Conservation (phyloP, 805 yeast genomes). For the Candida ponderosae region DNA sequence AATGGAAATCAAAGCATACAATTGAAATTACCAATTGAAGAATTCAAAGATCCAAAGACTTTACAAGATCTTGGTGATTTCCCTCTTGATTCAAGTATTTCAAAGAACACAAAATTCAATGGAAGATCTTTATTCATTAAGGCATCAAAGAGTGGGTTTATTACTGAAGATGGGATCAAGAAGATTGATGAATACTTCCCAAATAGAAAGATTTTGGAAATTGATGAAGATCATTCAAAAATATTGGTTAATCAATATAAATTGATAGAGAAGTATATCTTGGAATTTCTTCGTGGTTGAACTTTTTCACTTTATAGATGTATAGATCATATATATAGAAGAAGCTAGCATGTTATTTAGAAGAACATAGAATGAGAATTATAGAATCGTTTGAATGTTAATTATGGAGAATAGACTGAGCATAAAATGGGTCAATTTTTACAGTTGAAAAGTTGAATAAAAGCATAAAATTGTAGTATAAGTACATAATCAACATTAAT, state of each 20-base stretch:
- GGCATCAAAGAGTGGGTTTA: constrained; percentile 34
- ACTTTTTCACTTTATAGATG: background rate
- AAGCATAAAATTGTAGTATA: no score
- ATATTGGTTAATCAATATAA: constrained; percentile 19
- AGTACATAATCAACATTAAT: no score
- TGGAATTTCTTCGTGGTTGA: constrained; percentile 9
- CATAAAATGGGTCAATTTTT: no score
- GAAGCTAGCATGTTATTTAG: no score
- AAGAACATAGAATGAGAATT: background rate
- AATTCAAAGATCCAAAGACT: constrained; percentile 5
- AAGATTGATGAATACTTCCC: constrained; percentile 18
- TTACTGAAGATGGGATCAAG: constrained; percentile 22
- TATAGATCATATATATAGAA: no score
- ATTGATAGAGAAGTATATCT: constrained; percentile 7
- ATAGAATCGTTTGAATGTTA: no score
- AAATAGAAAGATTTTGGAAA: constrained; percentile 14
- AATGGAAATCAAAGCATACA: no score
- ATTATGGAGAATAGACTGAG: no score
- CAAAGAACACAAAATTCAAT: background rate
- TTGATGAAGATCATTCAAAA: constrained; percentile 23
- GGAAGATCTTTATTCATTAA: constrained; percentile 31
- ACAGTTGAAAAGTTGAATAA: no score
- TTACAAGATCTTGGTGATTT: constrained; percentile 20
- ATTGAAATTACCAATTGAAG: constrained; percentile 19
- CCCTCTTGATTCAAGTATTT: constrained; percentile 10